A percentile compares a stretch with the other conserved stretches of the same genome.
Conservation (phyloP, 768 basidiomycete genomes). For the Stropharia rugosoannulata region DNA sequence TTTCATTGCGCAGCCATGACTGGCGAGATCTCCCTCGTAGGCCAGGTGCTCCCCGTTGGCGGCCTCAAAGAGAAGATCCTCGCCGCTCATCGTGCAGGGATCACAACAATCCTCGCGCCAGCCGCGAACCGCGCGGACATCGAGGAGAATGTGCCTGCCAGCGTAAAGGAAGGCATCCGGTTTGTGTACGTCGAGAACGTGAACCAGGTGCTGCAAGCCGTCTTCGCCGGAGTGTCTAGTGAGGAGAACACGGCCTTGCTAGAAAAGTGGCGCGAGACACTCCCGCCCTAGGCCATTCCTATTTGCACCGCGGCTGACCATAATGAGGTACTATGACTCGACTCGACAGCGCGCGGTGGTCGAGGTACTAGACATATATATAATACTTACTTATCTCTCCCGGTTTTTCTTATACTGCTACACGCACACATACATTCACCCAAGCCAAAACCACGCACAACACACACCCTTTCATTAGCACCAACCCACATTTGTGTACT, state of each 20-base stretch:
- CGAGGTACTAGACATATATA: background rate
- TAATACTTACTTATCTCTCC: background rate
- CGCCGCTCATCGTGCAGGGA: slow-evolving; percentile 94
- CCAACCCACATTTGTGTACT: background rate
- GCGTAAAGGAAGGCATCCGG: slow-evolving; percentile 91
- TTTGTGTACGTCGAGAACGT: slow-evolving; percentile 97
- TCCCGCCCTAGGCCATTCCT: slow-evolving; percentile 5
- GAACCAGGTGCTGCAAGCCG: slow-evolving; percentile 84
- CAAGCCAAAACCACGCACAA: background rate
- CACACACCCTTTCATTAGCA: background rate
- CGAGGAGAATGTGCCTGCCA: slow-evolving; percentile 95
- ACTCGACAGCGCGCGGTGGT: background rate
- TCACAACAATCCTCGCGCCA: slow-evolving; percentile 88
- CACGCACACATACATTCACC: background rate
- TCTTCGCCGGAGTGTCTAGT: slow-evolving; percentile 59
- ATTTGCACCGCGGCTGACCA: background rate
- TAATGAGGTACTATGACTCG: no score
- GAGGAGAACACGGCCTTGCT: slow-evolving; percentile 26
- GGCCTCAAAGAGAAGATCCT: slow-evolving; percentile 96
- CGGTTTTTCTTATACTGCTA: background rate
- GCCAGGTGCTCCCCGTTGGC: slow-evolving; percentile 94
- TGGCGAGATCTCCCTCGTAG: slow-evolving; percentile 94
- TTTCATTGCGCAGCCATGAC: slow-evolving; percentile 75
- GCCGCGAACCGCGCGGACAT: slow-evolving; percentile 91
- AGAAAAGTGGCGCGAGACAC: slow-evolving; percentile 56